phyloP scores from a whole-genome alignment of 768 basidiomycete genomes.

The Leccinum ochraceum region DNA sequence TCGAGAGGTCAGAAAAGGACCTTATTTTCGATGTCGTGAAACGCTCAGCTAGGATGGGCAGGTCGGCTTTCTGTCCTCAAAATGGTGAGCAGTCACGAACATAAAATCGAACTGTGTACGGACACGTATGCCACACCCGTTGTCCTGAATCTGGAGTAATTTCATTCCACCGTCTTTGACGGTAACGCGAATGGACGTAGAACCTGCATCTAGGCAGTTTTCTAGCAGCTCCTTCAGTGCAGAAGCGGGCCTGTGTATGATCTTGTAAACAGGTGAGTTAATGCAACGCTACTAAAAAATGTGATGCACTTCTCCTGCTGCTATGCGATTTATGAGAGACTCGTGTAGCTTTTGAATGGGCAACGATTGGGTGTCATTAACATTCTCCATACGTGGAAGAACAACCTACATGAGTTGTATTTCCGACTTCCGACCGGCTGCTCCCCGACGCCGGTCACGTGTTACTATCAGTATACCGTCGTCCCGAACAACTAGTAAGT shows the following conservation, averaged over 20 bases:
- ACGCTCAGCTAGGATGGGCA: slow-evolving; percentile 89
- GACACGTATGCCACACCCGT: slow-evolving; percentile 93
- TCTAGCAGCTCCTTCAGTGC: slow-evolving; percentile 96
- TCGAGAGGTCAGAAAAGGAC: slow-evolving; percentile 80
- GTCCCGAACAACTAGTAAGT: background rate
- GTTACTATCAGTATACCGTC: too few relatives aligned
- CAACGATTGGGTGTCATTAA: slow-evolving; percentile 42
- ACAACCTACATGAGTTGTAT: background rate
- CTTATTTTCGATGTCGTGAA: slow-evolving; percentile 95
- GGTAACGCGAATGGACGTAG: slow-evolving; percentile 82
- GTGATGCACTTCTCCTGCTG: slow-evolving; percentile 63
- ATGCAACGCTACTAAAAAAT: background rate
- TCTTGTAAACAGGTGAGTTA: slow-evolving; percentile 44
- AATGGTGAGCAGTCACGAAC: background rate
- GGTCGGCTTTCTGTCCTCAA: slow-evolving; percentile 70
- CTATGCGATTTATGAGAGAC: slow-evolving; percentile 88
- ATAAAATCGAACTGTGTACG: slow-evolving; percentile 26
- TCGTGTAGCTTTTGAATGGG: slow-evolving; percentile 80
- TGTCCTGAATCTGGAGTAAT: slow-evolving; percentile 93
- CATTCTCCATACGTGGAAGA: slow-evolving; percentile 4
- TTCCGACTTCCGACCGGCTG: background rate
- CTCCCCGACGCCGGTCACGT: too few relatives aligned
- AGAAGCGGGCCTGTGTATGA: slow-evolving; percentile 89
- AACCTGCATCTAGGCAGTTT: slow-evolving; percentile 92
- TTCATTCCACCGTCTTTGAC: slow-evolving; percentile 97